A percentile compares a stretch with the other conserved stretches of the same genome.
These are phyloP conservation scores for Coniochaeta sp. DNA, from an alignment of 2,329 filamentous ascomycete genomes.

Conservation along the genomic window DNA sequence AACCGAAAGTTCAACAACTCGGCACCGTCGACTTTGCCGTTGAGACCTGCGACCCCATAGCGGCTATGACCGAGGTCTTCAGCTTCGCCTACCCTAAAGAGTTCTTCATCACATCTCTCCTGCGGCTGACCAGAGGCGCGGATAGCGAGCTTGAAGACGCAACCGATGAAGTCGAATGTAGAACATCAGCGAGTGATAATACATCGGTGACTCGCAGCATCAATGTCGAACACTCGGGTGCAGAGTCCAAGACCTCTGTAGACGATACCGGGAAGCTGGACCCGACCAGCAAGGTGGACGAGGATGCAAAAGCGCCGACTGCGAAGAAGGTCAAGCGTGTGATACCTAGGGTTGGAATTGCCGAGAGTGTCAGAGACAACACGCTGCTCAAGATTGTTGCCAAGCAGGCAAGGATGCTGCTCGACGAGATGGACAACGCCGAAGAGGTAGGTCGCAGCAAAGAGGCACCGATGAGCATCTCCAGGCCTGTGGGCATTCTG, in stretches of 20 bases:
- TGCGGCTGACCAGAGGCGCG: slow-evolving; percentile 7
- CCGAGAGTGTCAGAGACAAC: slow-evolving; percentile 12
- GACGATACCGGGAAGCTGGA: neutral
- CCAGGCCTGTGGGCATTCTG: no score
- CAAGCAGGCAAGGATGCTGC: slow-evolving; percentile 10
- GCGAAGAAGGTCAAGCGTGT: slow-evolving; percentile 3
- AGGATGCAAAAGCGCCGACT: neutral
- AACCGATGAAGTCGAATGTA: neutral
- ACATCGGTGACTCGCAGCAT: neutral
- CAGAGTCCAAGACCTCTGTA: neutral
- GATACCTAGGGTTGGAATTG: slow-evolving; percentile 9
- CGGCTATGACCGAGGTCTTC: slow-evolving; percentile 8
- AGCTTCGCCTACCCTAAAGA: slow-evolving; percentile 8
- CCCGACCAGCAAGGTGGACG: neutral
- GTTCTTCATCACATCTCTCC: no score
- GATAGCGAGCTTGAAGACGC: slow-evolving; percentile 1
- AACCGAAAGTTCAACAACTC: slow-evolving; percentile 17
- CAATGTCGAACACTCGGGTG: neutral
- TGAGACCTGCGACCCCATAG: slow-evolving; percentile 6
- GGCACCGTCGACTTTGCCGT: slow-evolving; percentile 7
- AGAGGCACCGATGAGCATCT: no score
- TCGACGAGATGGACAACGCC: slow-evolving; percentile 18
- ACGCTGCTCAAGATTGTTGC: slow-evolving; percentile 12
- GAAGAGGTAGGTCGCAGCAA: neutral
- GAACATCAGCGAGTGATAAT: neutral